Percentiles rank a stretch among this genome's conserved stretches.
Evolutionary conservation across 352 stramenopile species (phyloP).

Genomic region (Blastocystis hominis): DNA sequence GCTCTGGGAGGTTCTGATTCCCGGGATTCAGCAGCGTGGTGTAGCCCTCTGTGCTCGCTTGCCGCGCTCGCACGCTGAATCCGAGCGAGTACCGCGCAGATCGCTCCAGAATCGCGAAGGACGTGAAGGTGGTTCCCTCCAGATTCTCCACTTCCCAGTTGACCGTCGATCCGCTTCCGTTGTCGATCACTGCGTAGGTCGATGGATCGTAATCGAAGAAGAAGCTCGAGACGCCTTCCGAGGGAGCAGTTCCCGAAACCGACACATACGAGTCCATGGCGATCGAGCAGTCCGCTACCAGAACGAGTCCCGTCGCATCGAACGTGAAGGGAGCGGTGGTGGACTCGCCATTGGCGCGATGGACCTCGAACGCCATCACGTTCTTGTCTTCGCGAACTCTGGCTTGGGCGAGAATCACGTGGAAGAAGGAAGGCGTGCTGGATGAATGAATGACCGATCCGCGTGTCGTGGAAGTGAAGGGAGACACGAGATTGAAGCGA

Average conservation of each 20-base stretch:
- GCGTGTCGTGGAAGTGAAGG: background rate
- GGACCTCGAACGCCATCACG: conserved; percentile 22
- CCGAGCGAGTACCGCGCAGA: background rate
- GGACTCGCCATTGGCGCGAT: background rate
- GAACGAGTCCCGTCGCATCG: conserved; percentile 14
- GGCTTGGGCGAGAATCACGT: background rate
- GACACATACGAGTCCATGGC: background rate
- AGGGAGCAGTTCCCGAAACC: background rate
- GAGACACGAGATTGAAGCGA: background rate
- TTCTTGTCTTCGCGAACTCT: background rate
- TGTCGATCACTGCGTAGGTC: background rate
- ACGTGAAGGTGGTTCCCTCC: background rate
- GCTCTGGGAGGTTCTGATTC: background rate
- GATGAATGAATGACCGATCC: background rate
- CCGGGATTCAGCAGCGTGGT: background rate
- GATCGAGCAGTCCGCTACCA: background rate
- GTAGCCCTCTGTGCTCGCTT: background rate
- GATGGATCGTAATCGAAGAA: background rate
- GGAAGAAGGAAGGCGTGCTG: background rate
- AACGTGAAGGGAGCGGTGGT: background rate
- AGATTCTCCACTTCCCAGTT: conserved; percentile 46
- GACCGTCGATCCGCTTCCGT: background rate
- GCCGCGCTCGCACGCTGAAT: background rate
- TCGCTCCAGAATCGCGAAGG: background rate
- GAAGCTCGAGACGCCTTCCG: background rate